These are phyloP conservation scores for Tephrocybe rancida DNA, from an alignment of 768 basidiomycete genomes.

Conservation along the genomic window DNA sequence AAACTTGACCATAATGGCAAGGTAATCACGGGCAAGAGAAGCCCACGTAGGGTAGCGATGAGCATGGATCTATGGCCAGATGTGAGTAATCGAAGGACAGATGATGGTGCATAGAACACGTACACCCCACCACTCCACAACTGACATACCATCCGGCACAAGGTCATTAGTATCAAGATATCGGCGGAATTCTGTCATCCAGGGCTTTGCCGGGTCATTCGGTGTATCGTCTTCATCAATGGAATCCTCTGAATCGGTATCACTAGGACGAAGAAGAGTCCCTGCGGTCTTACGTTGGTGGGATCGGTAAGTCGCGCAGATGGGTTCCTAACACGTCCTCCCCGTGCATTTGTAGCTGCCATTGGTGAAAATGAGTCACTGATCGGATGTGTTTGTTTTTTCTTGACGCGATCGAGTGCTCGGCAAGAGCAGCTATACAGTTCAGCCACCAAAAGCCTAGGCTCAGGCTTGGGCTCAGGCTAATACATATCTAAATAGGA, in stretches of 20 bases:
- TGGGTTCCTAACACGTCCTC: no score
- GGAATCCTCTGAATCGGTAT: background rate
- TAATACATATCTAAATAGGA: no score
- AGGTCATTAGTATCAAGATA: background rate
- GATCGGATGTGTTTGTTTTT: no score
- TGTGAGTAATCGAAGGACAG: background rate
- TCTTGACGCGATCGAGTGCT: no score
- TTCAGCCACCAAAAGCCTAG: no score
- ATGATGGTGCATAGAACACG: background rate
- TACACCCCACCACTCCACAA: conserved; percentile 3
- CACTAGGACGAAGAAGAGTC: background rate
- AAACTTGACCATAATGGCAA: background rate
- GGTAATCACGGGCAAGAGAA: background rate
- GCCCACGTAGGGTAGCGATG: conserved; percentile 1
- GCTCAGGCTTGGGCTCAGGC: no score
- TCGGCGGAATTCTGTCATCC: background rate
- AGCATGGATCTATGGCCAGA: background rate
- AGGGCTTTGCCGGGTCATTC: background rate
- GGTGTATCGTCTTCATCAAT: background rate
- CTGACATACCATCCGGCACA: background rate
- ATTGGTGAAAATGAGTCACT: background rate
- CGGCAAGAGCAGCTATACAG: no score
- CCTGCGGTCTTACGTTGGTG: background rate
- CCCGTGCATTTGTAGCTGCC: background rate
- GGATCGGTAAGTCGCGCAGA: background rate